Evolutionary conservation across 768 basidiomycete genomes (phyloP), one percentile per base, ranked within the genome.

Genomic region (Lactarius hengduanensis): DNA sequence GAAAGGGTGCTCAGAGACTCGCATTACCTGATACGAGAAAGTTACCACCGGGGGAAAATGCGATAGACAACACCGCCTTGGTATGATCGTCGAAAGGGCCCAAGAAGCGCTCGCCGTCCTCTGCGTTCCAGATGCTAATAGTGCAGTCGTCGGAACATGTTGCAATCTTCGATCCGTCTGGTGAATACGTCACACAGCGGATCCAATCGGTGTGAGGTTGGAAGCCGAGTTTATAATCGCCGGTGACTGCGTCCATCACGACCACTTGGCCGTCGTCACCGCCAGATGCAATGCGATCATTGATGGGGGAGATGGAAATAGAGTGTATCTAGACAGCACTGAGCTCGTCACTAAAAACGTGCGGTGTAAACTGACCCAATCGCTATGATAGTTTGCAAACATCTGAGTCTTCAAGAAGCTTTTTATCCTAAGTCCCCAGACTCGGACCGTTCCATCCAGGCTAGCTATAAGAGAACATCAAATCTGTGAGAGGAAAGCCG

Each of bases 101-200:
- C 22, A 56, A 3, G 16, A 55, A 15, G 10, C 53, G 50, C 26
- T 36, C 41, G 18, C 64, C 59, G 3, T 15, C 36, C 5, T 70
- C 53, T 22, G 61, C 70, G 15, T 67, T 53, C 70, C 70, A 71
- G 56, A 70, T 53, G 32, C 32, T 53, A 28, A 71, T 63, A 4
- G 40, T 64, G n/a, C 30, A 36, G 45, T 71, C 70, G 3, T 62
- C 53, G 8, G 70, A 67, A 38, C 70, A 67, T 9, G 70, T 71
- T 4, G 59, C 70, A 15, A 71, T 59, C 47, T n/a, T 59, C 53
- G 15, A 28, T 20, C 70, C 70, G 28, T 67, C 65, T 9, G 60
- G 65, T 6, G 70, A 71, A 54, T 65, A 71, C 4, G 59, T 20
- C 22, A 71, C 62, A 34, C 66, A 70, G 28, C 56, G 47, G 10